Base-by-base conservation (phyloP, 352 stramenopile genomes). In the Pseudoperonospora humuli region DNA sequence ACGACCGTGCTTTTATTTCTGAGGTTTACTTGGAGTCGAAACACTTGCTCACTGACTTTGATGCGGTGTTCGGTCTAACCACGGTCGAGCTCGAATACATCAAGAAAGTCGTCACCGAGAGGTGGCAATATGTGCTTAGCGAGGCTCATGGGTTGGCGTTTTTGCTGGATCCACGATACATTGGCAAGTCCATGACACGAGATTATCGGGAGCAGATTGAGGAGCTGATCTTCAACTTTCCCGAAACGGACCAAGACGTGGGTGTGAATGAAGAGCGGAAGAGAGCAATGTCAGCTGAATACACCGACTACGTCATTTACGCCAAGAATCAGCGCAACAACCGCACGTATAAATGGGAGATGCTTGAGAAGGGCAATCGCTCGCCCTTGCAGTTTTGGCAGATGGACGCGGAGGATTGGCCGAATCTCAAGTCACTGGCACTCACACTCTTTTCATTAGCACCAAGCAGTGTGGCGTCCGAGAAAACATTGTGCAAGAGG, bases 1-100 rank as follows among this genome's bases (percentile, higher is more conserved):
- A 91, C 41, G 76, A 88, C 45, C 78, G 77, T 27, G 68, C 69
- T 14, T 63, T 75, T 1, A 86, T 91, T 37, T 88, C 75, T 2
- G 78, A 91, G 41, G 75, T 91, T 3, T 91, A 88, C 56, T 87
- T 85, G 25, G 75, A 88, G 50, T 83, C 70, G 1, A 85, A 86
- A 48, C 73, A 86, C 37, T 55, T 91, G 44, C 45, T 84, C 20
- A 85, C 71, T 0, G 78, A 87, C 45, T 86, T 91, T 45, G 75
- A 91, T 43, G 62, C 70, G 0, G 71, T 84, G 4, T 88, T 86
- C 54, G 71, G 73, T 4, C 55, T 91, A 2, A 70, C 71, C 2
- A 70, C 69, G 9, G 61, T 76, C 15, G 78, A 91, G 24, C 54
- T 86, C 2, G 75, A 84, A 55, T 88, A 91, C 23, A 83, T 89